Percentiles rank a stretch among this genome's conserved stretches.
Conservation (phyloP, 345 rosid species). For the Euphorbia peplus region DNA sequence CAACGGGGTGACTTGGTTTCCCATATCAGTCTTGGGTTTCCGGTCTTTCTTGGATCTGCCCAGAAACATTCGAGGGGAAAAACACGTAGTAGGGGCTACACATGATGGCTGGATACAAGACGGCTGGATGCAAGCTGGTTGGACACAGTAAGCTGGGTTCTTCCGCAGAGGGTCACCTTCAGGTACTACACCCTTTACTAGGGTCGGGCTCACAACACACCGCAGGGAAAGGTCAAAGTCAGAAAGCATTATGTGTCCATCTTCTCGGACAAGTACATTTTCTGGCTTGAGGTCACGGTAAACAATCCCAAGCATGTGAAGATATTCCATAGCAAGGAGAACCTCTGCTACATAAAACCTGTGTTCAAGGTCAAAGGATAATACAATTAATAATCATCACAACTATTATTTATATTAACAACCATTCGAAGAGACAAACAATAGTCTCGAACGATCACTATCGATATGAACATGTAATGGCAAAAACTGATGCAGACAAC, state of each 20-base stretch:
- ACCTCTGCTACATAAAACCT: constrained; percentile 30
- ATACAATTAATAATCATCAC: not conserved
- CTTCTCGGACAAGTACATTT: constrained; percentile 28
- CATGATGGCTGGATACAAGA: constrained; percentile 30
- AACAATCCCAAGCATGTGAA: constrained; percentile 31
- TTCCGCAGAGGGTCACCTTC: constrained; percentile 17
- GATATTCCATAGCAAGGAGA: constrained; percentile 28
- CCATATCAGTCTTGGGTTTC: constrained; percentile 23
- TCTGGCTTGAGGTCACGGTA: constrained; percentile 31
- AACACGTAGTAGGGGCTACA: constrained; percentile 27
- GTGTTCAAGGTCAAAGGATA: constrained; percentile 8
- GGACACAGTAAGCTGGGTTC: constrained; percentile 28
- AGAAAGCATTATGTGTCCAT: constrained; percentile 31
- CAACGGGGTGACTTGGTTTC: constrained; percentile 27
- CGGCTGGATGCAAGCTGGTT: constrained; percentile 26
- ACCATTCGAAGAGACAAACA: not conserved
- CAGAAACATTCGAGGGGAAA: constrained; percentile 21
- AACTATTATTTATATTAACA: not conserved
- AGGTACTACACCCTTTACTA: constrained; percentile 18
- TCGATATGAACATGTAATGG: not conserved
- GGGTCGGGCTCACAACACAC: constrained; percentile 24
- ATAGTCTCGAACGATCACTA: not conserved
- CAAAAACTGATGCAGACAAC: too few relatives aligned
- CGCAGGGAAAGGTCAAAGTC: constrained; percentile 32
- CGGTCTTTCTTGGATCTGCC: constrained; percentile 23